phyloP scores from a whole-genome alignment of 345 rosid species.

The Brassica rapa region DNA sequence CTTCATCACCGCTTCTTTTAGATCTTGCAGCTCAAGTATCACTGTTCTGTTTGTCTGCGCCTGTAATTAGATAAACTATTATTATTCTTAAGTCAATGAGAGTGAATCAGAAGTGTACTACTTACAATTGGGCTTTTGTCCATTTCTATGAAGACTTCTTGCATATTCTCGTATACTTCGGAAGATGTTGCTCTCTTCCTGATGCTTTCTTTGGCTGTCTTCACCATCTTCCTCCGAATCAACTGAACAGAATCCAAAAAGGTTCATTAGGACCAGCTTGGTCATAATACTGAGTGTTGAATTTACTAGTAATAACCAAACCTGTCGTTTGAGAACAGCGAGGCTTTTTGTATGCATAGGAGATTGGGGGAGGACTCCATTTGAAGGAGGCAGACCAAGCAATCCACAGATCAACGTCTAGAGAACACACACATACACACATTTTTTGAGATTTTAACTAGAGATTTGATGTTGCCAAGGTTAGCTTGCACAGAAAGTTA shows the following conservation, averaged over 20 bases:
- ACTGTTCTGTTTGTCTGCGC: conserved; percentile 41
- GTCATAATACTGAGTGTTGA: neutral
- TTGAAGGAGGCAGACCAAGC: conserved; percentile 79
- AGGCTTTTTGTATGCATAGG: conserved; percentile 96
- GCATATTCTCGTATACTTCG: conserved; percentile 69
- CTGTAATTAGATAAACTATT: conserved; percentile 1
- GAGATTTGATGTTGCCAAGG: neutral
- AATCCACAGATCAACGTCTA: conserved; percentile 88
- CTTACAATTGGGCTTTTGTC: conserved; percentile 63
- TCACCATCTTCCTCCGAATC: conserved; percentile 67
- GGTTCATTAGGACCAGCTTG: neutral
- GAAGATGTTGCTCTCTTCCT: conserved; percentile 56
- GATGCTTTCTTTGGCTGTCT: conserved; percentile 73
- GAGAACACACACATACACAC: neutral
- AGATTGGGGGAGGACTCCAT: conserved; percentile 92
- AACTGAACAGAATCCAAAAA: conserved; percentile 42
- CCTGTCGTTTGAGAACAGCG: conserved; percentile 66
- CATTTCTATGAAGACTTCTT: conserved; percentile 65
- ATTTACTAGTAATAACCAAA: neutral
- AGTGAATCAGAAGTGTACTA: neutral
- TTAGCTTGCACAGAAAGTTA: conserved; percentile 24
- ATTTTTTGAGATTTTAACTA: neutral
- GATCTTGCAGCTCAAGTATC: conserved; percentile 61
- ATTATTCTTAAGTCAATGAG: neutral
- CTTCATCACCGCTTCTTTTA: conserved; percentile 71